Evolutionary conservation across 371 early-diverging fungal genomes (phyloP), one percentile per base, ranked within the genome.

Genomic region (Saksenaea oblongispora): DNA sequence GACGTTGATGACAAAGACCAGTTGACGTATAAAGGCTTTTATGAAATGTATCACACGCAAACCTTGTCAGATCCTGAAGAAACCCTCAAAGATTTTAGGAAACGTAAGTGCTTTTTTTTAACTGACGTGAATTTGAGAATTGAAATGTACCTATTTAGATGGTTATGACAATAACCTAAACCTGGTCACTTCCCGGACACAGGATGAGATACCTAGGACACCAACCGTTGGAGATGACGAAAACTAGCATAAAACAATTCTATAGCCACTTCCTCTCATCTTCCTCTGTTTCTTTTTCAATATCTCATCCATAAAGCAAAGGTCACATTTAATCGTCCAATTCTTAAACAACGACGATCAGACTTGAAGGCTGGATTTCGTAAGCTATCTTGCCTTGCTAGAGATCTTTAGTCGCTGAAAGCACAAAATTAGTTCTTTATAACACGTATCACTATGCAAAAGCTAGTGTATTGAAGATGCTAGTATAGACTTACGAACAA

Each of bases 41-140:
- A 89, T 58, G 85, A 92, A 71, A 87, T 92, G 87, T 88, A 87
- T 73, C 86, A 89, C 63, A 73, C 89, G 66, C 90, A 89, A 70
- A 87, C 89, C 1, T 63, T 82, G 15, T 79, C 79, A 41, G 92
- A 91, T 35, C 86, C 87, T 37, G 86, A 84, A 66, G 90, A 89
- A 68, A 91, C 92, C 14, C 83, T 89, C 76, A 88, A 85, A 59
- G 92, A 91, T 64, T 77, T 91, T 44, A 78, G 79, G 56, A 87
- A 82, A 62, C 87, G 86, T 75, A 70, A 62, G 70, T 61, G 7
- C 2, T 31, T 31, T 26, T 39, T 9, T 31, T 42, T 15, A 5
- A 13, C 2, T 36, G 62, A 31, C 53, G n/a, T 31, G 31, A 13
- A 42, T 58, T 44, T 18, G 17, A 26, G 1, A 9, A 17, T 61